Percentiles rank a stretch among this genome's conserved stretches.
Conservation (phyloP, 106 monocot genomes). For the Narthecium ossifragum region DNA sequence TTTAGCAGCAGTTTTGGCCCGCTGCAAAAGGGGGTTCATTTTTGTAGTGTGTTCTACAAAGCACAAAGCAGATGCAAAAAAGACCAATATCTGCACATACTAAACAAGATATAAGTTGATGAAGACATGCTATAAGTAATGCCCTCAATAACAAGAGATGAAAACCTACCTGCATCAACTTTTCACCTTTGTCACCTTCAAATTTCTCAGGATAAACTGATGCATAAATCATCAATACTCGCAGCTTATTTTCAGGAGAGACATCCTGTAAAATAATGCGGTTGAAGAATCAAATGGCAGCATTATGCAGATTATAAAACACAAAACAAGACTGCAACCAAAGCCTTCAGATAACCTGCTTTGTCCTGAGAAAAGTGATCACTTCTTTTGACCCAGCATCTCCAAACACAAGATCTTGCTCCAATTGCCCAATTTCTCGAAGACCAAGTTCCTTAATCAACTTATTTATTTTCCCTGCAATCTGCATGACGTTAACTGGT, state of each 20-base stretch:
- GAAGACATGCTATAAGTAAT: too few species aligned
- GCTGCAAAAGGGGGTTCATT: too few species aligned
- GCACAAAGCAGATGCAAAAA: too few species aligned
- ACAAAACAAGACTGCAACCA: too few species aligned
- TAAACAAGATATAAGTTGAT: too few species aligned
- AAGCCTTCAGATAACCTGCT: conserved; percentile 37
- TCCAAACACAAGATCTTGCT: conserved; percentile 96
- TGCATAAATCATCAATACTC: conserved; percentile 26
- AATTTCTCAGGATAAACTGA: conserved; percentile 26
- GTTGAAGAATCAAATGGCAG: not conserved
- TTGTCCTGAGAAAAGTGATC: conserved; percentile 73
- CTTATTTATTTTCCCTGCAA: conserved; percentile 90
- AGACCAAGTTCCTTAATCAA: conserved; percentile 71
- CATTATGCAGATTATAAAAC: too few species aligned
- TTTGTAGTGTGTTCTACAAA: too few species aligned
- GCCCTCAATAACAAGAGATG: too few species aligned
- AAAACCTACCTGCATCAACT: conserved; percentile 25
- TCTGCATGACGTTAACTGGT: conserved; percentile 33
- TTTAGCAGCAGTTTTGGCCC: too few species aligned
- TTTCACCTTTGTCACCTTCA: conserved; percentile 28
- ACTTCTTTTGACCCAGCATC: conserved; percentile 92
- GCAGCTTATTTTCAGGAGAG: conserved; percentile 19
- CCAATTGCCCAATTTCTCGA: conserved; percentile 77
- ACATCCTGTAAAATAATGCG: conserved; percentile 12
- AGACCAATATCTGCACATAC: too few species aligned